These are phyloP conservation scores for Amanita molliuscula DNA, from an alignment of 768 basidiomycete genomes.

Conservation along the genomic window DNA sequence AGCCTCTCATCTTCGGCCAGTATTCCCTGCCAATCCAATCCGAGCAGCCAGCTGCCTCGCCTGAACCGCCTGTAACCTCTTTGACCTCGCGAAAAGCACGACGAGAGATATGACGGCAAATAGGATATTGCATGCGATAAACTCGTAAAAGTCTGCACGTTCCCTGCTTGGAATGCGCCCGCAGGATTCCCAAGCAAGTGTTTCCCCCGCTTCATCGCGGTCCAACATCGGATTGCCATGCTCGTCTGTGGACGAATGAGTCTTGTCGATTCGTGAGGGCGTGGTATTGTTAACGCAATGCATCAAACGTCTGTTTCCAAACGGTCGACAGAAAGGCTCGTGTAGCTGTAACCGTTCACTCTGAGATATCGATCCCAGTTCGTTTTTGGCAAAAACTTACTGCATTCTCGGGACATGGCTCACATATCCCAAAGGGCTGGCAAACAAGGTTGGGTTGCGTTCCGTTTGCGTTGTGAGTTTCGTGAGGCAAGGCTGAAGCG, in stretches of 20 bases:
- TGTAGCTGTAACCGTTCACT: slow-evolving; percentile 38
- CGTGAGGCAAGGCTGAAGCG: slow-evolving; percentile 3
- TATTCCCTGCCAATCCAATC: slow-evolving; percentile 60
- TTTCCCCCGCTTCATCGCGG: slow-evolving; percentile 32
- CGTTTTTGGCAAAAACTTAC: slow-evolving; percentile 28
- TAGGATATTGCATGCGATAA: slow-evolving; percentile 72
- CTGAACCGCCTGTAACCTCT: slow-evolving; percentile 59
- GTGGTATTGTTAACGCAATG: slow-evolving; percentile 54
- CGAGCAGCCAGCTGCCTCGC: slow-evolving; percentile 78
- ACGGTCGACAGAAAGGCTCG: slow-evolving; percentile 92
- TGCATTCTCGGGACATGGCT: slow-evolving; percentile 51
- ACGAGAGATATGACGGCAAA: slow-evolving; percentile 58
- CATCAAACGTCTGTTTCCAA: slow-evolving; percentile 84
- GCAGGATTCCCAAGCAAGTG: slow-evolving; percentile 87
- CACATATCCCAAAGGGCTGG: slow-evolving; percentile 46
- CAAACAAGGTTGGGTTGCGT: slow-evolving; percentile 29
- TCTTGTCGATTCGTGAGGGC: slow-evolving; percentile 8
- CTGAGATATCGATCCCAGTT: neutral
- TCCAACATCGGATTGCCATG: slow-evolving; percentile 2
- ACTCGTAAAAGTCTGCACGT: slow-evolving; percentile 84
- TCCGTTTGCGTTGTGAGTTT: slow-evolving; percentile 13
- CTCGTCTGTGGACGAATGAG: slow-evolving; percentile 9
- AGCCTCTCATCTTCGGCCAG: slow-evolving; percentile 11
- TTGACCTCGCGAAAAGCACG: slow-evolving; percentile 60
- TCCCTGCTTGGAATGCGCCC: slow-evolving; percentile 77